A percentile compares a stretch with the other conserved stretches of the same genome.
Evolutionary conservation across 2,329 filamentous ascomycete species (phyloP).

Genomic region (Nannizzia gypsea): DNA sequence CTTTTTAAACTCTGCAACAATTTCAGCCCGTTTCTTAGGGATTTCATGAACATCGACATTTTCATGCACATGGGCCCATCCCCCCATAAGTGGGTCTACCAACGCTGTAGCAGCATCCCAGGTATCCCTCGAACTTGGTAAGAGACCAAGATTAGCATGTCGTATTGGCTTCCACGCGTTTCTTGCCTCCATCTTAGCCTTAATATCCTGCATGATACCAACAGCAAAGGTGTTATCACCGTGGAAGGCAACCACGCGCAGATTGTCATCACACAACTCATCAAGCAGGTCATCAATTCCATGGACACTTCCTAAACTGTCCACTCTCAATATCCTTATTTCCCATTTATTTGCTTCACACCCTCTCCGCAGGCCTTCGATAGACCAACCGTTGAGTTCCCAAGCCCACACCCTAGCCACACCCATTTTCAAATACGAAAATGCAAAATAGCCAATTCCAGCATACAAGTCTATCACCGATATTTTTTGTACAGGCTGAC

Average conservation of each 20-base stretch:
- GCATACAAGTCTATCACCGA: constrained; percentile 68
- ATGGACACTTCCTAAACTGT: constrained; percentile 25
- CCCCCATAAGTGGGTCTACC: constrained; percentile 36
- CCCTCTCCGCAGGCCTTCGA: constrained; percentile 70
- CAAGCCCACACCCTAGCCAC: constrained; percentile 63
- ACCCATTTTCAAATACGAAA: constrained; percentile 64
- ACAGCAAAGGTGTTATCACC: constrained; percentile 54
- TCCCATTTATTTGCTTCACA: constrained; percentile 58
- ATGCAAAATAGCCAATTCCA: constrained; percentile 88
- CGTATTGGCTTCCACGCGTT: constrained; percentile 30
- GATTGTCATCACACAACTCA: constrained; percentile 26
- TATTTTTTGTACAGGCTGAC: constrained; percentile 19
- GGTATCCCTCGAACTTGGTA: constrained; percentile 41
- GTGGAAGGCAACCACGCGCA: constrained; percentile 54
- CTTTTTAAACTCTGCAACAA: constrained; percentile 31
- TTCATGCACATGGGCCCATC: constrained; percentile 52
- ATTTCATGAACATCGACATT: constrained; percentile 42
- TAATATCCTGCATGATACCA: constrained; percentile 27
- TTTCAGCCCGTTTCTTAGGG: constrained; percentile 25
- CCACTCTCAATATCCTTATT: constrained; percentile 42
- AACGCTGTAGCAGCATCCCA: constrained; percentile 41
- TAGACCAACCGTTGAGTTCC: constrained; percentile 81
- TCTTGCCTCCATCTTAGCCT: constrained; percentile 22
- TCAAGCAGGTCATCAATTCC: constrained; percentile 24
- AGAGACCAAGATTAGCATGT: constrained; percentile 48